A percentile compares a stretch with the other conserved stretches of the same genome.
phyloP scores from a whole-genome alignment of 169 alveolate species.

The Eimeria brunetti region DNA sequence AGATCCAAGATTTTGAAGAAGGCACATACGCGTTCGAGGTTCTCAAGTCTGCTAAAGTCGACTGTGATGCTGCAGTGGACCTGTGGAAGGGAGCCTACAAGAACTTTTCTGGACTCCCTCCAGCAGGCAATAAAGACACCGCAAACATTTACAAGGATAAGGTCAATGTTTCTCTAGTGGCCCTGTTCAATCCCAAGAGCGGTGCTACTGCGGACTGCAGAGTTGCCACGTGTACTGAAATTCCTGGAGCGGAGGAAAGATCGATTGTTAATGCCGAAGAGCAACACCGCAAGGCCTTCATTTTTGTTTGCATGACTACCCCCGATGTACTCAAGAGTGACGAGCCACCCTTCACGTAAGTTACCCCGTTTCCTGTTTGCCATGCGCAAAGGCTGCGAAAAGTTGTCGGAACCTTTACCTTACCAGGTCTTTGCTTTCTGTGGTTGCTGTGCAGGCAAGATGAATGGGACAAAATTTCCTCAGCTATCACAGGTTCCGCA shows the following conservation, averaged over 20 bases:
- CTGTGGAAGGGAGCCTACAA: not conserved
- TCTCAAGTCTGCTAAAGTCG: not conserved
- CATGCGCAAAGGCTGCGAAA: too few species aligned
- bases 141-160: not conserved
- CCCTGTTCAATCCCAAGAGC: not conserved
- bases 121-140: not conserved
- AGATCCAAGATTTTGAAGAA: not conserved
- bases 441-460: not conserved
- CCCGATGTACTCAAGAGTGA: not conserved
- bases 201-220: not conserved
- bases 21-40: not conserved
- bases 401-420: too few species aligned
- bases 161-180: not conserved
- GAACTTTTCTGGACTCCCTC: not conserved
- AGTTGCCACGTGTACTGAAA: not conserved
- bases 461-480: not conserved
- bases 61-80: not conserved
- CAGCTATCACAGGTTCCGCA: not conserved
- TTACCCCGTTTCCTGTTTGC: not conserved
- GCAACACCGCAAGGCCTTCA: too few species aligned
- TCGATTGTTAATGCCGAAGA: too few species aligned
- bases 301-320: not conserved
- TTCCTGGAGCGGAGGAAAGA: too few species aligned
- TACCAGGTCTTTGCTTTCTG: not conserved
- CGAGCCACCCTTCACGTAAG: constrained; percentile 2